phyloP scores from a whole-genome alignment of 176 grass and related monocot species.

The Zoysia pacifica region DNA sequence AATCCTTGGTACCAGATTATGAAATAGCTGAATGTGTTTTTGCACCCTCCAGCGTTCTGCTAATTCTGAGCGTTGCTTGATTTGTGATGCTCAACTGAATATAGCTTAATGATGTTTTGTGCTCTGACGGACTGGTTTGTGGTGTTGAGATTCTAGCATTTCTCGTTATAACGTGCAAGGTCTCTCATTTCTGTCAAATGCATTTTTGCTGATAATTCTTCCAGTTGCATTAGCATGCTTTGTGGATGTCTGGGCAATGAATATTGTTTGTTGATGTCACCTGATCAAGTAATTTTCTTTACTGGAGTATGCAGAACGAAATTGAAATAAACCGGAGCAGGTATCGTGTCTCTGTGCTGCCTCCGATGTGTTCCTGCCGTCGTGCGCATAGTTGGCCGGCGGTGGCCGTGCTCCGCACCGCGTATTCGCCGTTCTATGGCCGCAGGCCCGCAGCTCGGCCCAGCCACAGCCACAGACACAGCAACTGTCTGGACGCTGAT shows the following conservation, averaged over 20 bases:
- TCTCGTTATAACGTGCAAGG: background rate
- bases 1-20: background rate
- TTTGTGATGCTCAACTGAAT: background rate
- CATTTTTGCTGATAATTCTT: background rate
- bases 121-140: background rate
- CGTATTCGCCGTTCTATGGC: background rate
- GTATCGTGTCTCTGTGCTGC: too few species aligned
- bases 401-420: background rate
- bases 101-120: background rate
- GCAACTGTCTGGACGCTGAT: background rate
- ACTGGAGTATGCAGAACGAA: too few species aligned
- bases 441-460: too few species aligned
- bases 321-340: too few species aligned
- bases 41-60: background rate
- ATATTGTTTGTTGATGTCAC: too few species aligned
- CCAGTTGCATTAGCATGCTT: background rate
- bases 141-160: background rate
- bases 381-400: background rate
- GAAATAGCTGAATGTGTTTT: constrained; percentile 42
- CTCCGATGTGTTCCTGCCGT: too few species aligned
- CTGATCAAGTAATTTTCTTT: too few species aligned
- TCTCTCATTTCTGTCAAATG: background rate
- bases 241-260: background rate
- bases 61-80: background rate
- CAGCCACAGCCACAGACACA: background rate